Conservation (phyloP, 306 rosid genomes). For the Potentilla sterilis region DNA sequence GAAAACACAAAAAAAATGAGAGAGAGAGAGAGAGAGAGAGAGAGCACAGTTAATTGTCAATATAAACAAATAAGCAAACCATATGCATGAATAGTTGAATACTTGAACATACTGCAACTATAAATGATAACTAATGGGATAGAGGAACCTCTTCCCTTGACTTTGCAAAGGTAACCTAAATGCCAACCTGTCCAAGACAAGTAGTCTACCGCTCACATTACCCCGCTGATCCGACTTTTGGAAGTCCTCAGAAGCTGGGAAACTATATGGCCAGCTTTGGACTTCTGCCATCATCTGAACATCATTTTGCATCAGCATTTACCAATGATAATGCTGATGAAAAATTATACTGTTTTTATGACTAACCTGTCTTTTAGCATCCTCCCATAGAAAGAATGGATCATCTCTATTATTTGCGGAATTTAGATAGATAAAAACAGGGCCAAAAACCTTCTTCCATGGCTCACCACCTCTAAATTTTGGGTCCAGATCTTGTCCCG, state of each 20-base stretch:
- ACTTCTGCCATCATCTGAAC: constrained; percentile 52
- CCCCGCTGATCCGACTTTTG: constrained; percentile 43
- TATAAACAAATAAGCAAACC: not conserved
- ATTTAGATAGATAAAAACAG: constrained; percentile 48
- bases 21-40: not conserved
- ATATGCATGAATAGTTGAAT: not conserved
- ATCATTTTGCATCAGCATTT: constrained; percentile 33
- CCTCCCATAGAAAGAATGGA: constrained; percentile 50
- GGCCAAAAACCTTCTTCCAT: constrained; percentile 59
- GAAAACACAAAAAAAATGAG: not conserved
- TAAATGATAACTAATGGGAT: not conserved
- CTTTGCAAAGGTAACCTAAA: constrained; percentile 10
- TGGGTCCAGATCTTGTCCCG: constrained; percentile 48
- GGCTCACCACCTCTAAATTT: constrained; percentile 48
- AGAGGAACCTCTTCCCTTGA: not conserved
- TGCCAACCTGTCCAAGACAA: constrained; percentile 63
- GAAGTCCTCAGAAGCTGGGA: constrained; percentile 50
- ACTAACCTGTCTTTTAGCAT: constrained; percentile 49
- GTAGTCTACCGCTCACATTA: constrained; percentile 38
- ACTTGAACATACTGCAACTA: not conserved
- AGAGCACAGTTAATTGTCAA: not conserved
- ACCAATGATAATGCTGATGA: constrained; percentile 20
- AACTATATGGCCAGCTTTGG: constrained; percentile 52
- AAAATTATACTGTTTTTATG: not conserved
- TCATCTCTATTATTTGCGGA: constrained; percentile 33